Conservation (phyloP, 2,329 filamentous ascomycete species). For the Colletotrichum nymphaeae region DNA sequence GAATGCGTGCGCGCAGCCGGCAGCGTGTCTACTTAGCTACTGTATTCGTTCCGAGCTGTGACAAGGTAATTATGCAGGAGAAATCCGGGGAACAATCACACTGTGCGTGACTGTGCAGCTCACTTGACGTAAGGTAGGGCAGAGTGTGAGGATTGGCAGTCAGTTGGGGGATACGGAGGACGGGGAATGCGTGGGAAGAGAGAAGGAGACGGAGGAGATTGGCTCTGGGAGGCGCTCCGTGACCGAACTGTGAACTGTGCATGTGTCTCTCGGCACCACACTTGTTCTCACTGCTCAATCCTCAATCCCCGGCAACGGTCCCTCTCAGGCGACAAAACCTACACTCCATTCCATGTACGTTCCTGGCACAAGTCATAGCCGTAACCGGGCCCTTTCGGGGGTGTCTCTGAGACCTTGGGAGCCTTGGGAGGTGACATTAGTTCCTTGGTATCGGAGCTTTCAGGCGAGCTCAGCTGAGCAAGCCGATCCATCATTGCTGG, state of each 20-base stretch:
- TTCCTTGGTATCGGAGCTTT: not conserved
- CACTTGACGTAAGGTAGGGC: not conserved
- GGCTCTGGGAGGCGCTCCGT: not conserved
- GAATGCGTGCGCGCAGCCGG: not conserved
- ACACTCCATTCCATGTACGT: not conserved
- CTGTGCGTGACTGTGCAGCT: not conserved
- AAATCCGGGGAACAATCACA: conserved; percentile 7
- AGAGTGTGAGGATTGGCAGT: not conserved
- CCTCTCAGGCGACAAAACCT: not conserved
- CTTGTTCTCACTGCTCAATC: not conserved
- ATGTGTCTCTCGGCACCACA: not conserved
- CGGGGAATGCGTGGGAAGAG: not conserved
- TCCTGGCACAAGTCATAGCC: not conserved
- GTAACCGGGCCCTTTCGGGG: not conserved
- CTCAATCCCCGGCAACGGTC: not conserved
- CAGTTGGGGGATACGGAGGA: not conserved
- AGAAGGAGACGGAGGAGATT: not conserved
- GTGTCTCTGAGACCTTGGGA: not conserved
- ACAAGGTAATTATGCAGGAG: not conserved
- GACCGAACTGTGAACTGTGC: not conserved
- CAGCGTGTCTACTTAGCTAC: not conserved
- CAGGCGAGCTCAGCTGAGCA: not conserved
- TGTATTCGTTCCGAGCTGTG: not conserved
- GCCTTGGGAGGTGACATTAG: not conserved
- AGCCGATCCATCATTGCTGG: not conserved